These are phyloP conservation scores for Diaporthe australafricana DNA, from an alignment of 2,329 filamentous ascomycete genomes.

Conservation along the genomic window DNA sequence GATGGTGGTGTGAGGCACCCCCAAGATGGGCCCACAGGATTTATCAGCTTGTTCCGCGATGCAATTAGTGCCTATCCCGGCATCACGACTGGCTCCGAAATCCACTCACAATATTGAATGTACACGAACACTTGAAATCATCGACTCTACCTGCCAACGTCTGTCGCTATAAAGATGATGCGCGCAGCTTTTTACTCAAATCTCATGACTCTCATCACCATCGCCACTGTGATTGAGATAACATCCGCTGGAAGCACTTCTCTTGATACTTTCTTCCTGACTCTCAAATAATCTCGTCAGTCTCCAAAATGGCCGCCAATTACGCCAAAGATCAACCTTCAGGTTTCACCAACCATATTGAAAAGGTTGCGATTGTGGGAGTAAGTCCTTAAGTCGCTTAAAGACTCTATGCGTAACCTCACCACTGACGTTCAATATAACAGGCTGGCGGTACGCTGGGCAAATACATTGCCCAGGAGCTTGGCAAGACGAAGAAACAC, in stretches of 20 bases:
- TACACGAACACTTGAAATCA: not conserved
- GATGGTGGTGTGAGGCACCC: not conserved
- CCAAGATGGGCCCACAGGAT: not conserved
- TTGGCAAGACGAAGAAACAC: constrained; percentile 58
- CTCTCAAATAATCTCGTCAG: not conserved
- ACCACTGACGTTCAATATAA: not conserved
- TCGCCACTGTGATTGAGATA: not conserved
- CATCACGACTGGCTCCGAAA: not conserved
- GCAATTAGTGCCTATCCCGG: not conserved
- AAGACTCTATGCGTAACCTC: too few relatives aligned
- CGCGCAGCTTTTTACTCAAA: not conserved
- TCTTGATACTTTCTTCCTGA: too few relatives aligned
- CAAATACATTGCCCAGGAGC: constrained; percentile 42
- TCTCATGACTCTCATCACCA: not conserved
- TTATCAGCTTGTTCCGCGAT: not conserved
- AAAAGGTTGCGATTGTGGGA: constrained; percentile 43
- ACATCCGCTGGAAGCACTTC: not conserved
- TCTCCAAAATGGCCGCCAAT: constrained; percentile 20
- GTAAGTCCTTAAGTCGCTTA: constrained; percentile 33
- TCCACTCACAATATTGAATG: not conserved
- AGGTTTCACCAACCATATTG: constrained; percentile 39
- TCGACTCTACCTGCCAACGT: not conserved
- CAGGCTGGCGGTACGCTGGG: constrained; percentile 43
- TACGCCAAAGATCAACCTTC: constrained; percentile 33
- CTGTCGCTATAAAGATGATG: not conserved